phyloP scores from a whole-genome alignment of 148 eudicot species.

The Silene conica region DNA sequence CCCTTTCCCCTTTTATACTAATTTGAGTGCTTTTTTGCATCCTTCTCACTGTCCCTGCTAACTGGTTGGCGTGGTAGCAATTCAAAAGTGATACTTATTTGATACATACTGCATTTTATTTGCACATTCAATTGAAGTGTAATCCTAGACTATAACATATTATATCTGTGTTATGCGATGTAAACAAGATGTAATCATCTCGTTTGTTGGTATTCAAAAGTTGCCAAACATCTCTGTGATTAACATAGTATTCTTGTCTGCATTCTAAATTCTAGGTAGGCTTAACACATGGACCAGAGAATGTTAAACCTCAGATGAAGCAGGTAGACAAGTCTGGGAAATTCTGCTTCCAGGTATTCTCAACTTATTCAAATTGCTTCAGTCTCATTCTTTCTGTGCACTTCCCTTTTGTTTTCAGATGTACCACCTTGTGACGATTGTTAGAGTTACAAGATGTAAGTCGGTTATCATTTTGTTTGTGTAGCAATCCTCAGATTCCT shows the following conservation, averaged over 20 bases:
- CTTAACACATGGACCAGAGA: slow-evolving; percentile 98
- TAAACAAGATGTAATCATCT: not conserved
- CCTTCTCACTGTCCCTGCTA: not conserved
- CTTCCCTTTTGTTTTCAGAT: not conserved
- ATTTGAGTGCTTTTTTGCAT: not conserved
- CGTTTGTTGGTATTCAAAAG: not conserved
- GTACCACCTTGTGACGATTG: not conserved
- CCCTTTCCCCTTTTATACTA: not conserved
- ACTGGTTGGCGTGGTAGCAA: not conserved
- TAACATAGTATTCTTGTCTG: slow-evolving; percentile 6
- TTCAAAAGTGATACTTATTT: not conserved
- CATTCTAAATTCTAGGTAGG: slow-evolving; percentile 56
- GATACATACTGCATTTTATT: slow-evolving; percentile 3
- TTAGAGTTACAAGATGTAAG: not conserved
- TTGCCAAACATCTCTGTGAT: not conserved
- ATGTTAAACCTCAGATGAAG: slow-evolving; percentile 91
- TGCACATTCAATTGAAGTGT: not conserved
- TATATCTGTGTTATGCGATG: not conserved
- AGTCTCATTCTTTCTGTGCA: not conserved
- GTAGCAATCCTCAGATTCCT: not conserved
- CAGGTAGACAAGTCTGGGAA: slow-evolving; percentile 62
- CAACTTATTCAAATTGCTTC: not conserved
- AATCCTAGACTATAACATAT: not conserved
- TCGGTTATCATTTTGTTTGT: not conserved
- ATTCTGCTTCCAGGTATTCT: slow-evolving; percentile 89